These are phyloP conservation scores for Eucalyptus sideroxylon DNA, from an alignment of 345 rosid genomes.

Conservation along the genomic window DNA sequence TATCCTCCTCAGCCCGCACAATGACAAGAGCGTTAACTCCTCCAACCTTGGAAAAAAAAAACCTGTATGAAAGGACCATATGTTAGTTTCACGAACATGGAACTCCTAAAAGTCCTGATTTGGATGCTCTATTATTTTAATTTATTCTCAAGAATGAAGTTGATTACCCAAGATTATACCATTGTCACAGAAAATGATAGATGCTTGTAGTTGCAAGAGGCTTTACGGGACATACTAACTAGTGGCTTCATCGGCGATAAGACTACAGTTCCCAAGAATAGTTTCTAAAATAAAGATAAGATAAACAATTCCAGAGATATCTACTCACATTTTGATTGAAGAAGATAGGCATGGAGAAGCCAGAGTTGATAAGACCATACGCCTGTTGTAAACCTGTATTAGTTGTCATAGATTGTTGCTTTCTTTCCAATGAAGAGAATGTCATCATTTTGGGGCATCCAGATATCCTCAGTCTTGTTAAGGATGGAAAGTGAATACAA, in stretches of 20 bases:
- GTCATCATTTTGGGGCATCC: neutral
- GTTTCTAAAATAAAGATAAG: neutral
- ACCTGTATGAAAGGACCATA: neutral
- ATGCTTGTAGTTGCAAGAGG: neutral
- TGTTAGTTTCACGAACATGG: neutral
- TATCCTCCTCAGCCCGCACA: neutral
- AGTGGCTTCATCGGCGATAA: neutral
- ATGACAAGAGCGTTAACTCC: neutral
- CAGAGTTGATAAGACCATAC: accelerated
- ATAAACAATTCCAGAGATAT: too few species aligned
- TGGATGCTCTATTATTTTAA: neutral
- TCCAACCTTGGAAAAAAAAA: neutral
- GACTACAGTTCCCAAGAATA: neutral
- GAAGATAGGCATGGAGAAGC: too few species aligned
- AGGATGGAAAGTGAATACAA: accelerated
- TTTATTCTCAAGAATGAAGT: neutral
- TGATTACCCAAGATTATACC: neutral
- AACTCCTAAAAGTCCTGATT: neutral
- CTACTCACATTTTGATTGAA: neutral
- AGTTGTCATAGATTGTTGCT: accelerated
- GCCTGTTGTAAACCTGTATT: accelerated
- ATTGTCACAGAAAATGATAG: neutral
- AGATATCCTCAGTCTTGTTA: neutral
- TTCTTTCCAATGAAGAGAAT: neutral
- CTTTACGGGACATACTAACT: neutral